Percentiles rank a stretch among this genome's conserved stretches.
phyloP scores from a whole-genome alignment of 768 basidiomycete genomes.

The Boletus rubescentipes region DNA sequence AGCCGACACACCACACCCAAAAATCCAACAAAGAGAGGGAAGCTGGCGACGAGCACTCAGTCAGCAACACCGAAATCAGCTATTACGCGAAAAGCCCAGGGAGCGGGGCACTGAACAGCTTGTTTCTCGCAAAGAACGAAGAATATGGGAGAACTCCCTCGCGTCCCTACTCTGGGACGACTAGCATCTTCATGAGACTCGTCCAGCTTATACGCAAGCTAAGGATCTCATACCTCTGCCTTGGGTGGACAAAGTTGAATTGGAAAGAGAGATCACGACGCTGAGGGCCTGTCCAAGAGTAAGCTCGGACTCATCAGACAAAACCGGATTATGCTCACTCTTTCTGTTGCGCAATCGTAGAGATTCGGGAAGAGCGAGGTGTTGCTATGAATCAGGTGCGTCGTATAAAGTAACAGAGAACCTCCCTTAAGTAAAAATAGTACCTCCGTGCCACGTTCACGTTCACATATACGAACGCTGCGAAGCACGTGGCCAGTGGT shows the following conservation, averaged over 20 bases:
- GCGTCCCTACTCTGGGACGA: slow-evolving; percentile 71
- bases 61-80: slow-evolving; percentile 41
- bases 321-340: slow-evolving; percentile 35
- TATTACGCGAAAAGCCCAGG: slow-evolving; percentile 65
- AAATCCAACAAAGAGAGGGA: slow-evolving; percentile 43
- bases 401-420: background rate
- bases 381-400: slow-evolving; percentile 28
- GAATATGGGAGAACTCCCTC: slow-evolving; percentile 70
- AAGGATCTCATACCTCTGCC: slow-evolving; percentile 50
- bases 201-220: background rate
- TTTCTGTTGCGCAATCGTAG: slow-evolving; percentile 60
- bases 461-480: slow-evolving; percentile 59
- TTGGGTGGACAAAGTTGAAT: slow-evolving; percentile 64
- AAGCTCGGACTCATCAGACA: background rate
- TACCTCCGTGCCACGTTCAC: slow-evolving; percentile 65
- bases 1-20: slow-evolving; percentile 60
- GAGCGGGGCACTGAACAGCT: slow-evolving; percentile 67
- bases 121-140: slow-evolving; percentile 65
- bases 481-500: slow-evolving; percentile 59
- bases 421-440: slow-evolving; percentile 64
- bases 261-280: slow-evolving; percentile 60
- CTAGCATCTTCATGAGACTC: slow-evolving; percentile 35
- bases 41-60: slow-evolving; percentile 24
- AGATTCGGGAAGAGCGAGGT: slow-evolving; percentile 75
- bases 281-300: slow-evolving; percentile 50